Percentiles rank a stretch among this genome's conserved stretches.
Conservation (phyloP, 306 rosid species). For the Glycine soja region DNA sequence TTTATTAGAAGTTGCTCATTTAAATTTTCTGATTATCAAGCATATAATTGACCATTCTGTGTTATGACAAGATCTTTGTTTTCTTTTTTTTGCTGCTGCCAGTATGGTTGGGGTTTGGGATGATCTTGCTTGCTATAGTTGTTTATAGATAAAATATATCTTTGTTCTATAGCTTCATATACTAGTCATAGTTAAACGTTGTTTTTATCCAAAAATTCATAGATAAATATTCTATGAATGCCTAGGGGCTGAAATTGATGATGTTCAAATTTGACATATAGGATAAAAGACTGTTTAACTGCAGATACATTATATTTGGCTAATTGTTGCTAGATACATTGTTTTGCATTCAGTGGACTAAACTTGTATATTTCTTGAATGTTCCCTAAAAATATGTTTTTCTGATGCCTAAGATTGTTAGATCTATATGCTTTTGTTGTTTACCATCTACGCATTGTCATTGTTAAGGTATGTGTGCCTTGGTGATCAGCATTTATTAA, state of each 20-base stretch:
- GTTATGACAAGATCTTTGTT: neutral
- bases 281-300: neutral
- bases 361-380: slow-evolving; percentile 18
- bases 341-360: neutral
- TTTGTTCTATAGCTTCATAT: slow-evolving; percentile 28
- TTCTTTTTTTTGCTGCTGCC: neutral
- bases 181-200: slow-evolving; percentile 32
- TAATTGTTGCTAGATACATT: slow-evolving; percentile 24
- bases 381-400: neutral
- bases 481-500: no score
- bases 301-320: neutral
- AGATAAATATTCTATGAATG: slow-evolving; percentile 17
- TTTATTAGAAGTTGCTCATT: slow-evolving; percentile 18
- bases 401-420: neutral
- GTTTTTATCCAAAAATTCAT: slow-evolving; percentile 13
- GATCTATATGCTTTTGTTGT: neutral
- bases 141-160: neutral
- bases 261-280: slow-evolving; percentile 2
- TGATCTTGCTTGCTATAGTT: slow-evolving; percentile 19
- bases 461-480: neutral
- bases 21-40: no score
- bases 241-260: slow-evolving; percentile 24
- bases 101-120: slow-evolving; percentile 14
- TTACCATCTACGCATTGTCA: slow-evolving; percentile 27
- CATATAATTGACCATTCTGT: no score